Evolutionary conservation across 192 early-diverging fungal genomes (phyloP), one percentile per base, ranked within the genome.

Genomic region (Backusella luteola): DNA sequence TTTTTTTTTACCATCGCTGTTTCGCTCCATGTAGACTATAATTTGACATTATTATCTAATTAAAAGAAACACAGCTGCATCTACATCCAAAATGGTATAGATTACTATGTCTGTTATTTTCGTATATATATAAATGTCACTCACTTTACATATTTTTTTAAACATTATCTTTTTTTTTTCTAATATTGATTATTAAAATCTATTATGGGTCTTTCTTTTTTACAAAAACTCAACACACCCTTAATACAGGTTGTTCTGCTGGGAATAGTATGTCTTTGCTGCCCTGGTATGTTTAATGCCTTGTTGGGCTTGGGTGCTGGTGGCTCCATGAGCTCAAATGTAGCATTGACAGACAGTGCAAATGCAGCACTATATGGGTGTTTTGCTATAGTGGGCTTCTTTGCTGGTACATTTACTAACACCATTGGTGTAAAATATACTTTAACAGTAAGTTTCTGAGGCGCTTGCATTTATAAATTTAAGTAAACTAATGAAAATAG

Each of bases 271-370:
- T 92, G 90, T 76, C 91, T 94, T 77, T 88, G 89, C 63, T 91
- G 92, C 69, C 93, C 93, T 8, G 93, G 93, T 12, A 93, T 93
- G 91, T 93, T 93, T 74, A 93, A 93, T 66, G 90, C 90, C 29
- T 81, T 93, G 2, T 66, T 67, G 6, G 80, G 80, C 6, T 41
- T 81, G 38, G 80, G 80, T 74, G 80, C 80, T 34, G 80, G 80
- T 67, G 80, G 80, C 63, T 77, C 76, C 34, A 81, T 81, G 67
- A 74, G 68, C 56, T 74, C 80, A 21, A 74, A 81, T 63, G 76
- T 81, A n/a, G 29, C 73, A 26, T 42, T 81, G 17, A 73, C 66
- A 7, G 76, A 77, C 56, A 44, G 72, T 46, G 71, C 76, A 23
- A 81, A 81, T 36, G 73, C 63, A 71, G 80, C 80, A 17, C 41